Evolutionary conservation across 1,139 yeast genomes (phyloP), one percentile per base, ranked within the genome.

Genomic region (Saccharomyces pastorianus): DNA sequence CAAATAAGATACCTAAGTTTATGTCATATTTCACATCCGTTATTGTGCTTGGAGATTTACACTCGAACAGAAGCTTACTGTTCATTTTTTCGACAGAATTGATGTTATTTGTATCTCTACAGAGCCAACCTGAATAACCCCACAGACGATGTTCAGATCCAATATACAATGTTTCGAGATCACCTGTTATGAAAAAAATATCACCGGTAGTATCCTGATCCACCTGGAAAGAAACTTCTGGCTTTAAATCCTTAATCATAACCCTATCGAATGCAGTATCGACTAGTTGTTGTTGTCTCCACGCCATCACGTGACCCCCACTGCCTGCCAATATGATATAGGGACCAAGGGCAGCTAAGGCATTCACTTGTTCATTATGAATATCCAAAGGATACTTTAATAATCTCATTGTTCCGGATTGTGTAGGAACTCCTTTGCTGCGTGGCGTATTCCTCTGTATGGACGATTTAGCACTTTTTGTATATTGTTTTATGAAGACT

Each of bases 291-390:
- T 56, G 8, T 56, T 54, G 49, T 72, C 73, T 61, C 81, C 83
- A 54, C 60, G 68, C 48, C 78, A 80, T 14, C 73, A 75, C 17
- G 80, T 73, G 47, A 73, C 71, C 53, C 59, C 52, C 55, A 26
- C 57, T 54, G 20, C 61, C 61, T 6, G 59, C 56, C n/a, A 64
- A 25, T 11, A 65, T 27, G 29, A 63, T 54, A 32, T 54, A 51
- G n/a, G 55, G 51, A 14, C 60, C 59, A 14, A 66, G 64, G 3
- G 61, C 50, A 1, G 58, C 56, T 50, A 71, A 47, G 9, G 69
- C 62, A 27, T 65, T 62, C 6, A 69, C 61, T n/a, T 60, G 61
- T 17, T 51, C 58, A 28, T 46, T 53, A 48, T 53, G 57, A 9
- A 50, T 53, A 9, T 56, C 61, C 14, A 58, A 54, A 6, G 75